Evolutionary conservation across 805 yeast species (phyloP), one percentile per base, ranked within the genome.

Genomic region (Wickerhamomyces hampshirensis): DNA sequence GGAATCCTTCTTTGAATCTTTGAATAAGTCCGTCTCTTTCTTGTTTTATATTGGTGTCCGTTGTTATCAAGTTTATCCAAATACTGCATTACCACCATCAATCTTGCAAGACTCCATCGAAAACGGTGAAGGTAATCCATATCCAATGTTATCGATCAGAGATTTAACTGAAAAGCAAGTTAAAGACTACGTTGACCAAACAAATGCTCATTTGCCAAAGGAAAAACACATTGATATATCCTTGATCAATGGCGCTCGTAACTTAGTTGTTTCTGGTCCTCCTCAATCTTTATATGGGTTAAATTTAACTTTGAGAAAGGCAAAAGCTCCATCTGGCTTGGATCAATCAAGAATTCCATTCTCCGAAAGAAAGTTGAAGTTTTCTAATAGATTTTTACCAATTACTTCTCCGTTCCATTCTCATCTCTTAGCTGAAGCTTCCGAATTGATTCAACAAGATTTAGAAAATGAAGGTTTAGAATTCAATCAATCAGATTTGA

Each of bases 381-480:
- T 93, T 63, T 79, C 95, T 43, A 87, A 85, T 69, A 76, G 97
- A 60, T 93, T 93, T 70, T 73, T 93, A 66, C 96, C 96, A 53
- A 88, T 93, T 51, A 77, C 89, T 42, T 85, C 96, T 33, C 99
- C 99, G 15, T 93, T 93, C 84, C 99, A 93, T 68, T 86, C 95
- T 33, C 89, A 81, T 48, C 71, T 91, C 51, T 74, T 93, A 49
- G 70, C 71, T 39, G 77, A 77, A 35, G 95, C 97, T 23, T 78
- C 78, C 46, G 73, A 69, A 23, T 60, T 69, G 42, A 82, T 93
- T 47, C 60, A 73, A 43, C 68, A 70, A 26, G 98, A 91, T 58
- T 69, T 85, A 51, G 60, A 66, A 39, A 65, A 65, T 28, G 73
- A 78, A 26, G 72, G 72, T 30, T 70, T 87, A 44, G 73, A 70